Conservation (phyloP, 1,284 basidiomycete species). For the Cutaneotrichosporon dermatis region DNA sequence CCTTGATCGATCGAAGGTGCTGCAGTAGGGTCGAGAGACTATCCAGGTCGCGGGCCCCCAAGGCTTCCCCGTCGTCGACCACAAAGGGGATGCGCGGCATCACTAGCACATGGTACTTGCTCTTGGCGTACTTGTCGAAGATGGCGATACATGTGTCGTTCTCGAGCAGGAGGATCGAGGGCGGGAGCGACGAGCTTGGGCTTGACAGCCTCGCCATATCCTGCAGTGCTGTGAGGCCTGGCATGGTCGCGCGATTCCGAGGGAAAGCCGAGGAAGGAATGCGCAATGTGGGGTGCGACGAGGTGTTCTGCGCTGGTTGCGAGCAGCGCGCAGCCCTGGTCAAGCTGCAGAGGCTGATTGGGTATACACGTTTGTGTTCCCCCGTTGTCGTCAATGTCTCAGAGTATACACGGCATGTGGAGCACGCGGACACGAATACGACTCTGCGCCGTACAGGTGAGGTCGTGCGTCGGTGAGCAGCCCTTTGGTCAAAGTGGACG, state of each 20-base stretch:
- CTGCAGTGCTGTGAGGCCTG: constrained; percentile 56
- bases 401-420: too few species aligned
- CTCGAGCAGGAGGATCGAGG: constrained; percentile 61
- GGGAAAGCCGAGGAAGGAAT: too few species aligned
- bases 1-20: constrained; percentile 48
- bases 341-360: too few species aligned
- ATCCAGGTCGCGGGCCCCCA: constrained; percentile 50
- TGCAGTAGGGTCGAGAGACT: constrained; percentile 61
- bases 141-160: constrained; percentile 64
- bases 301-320: too few species aligned
- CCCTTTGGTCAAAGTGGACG: too few species aligned
- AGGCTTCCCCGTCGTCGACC: constrained; percentile 14
- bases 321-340: too few species aligned
- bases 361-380: too few species aligned
- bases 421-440: too few species aligned
- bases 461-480: too few species aligned
- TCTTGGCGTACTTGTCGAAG: constrained; percentile 79
- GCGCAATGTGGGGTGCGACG: too few species aligned
- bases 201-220: constrained; percentile 57
- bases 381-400: too few species aligned
- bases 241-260: neutral
- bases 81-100: constrained; percentile 58
- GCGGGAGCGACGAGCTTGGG: constrained; percentile 56
- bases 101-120: constrained; percentile 75
- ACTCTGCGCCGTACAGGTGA: too few species aligned